Conservation (phyloP, 331 rosid species). For the Malus hybrid region DNA sequence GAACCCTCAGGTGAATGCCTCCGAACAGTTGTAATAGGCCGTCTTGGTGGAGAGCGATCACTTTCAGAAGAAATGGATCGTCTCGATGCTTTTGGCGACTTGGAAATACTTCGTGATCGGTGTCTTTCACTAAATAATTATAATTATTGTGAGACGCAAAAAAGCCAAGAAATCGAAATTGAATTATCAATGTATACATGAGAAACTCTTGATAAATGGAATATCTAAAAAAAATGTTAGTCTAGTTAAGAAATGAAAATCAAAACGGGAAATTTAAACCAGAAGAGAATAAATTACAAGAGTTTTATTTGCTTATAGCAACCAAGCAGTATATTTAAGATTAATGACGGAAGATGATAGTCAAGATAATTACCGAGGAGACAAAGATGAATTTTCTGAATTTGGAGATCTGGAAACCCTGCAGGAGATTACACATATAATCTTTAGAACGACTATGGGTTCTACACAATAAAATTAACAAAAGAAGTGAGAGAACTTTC, state of each 20-base stretch:
- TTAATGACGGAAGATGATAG: not conserved
- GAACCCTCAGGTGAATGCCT: constrained; percentile 53
- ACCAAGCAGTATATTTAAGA: not conserved
- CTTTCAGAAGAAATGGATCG: constrained; percentile 46
- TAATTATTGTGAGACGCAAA: not conserved
- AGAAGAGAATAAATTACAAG: not conserved
- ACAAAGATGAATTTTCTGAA: constrained; percentile 35
- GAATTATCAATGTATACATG: not conserved
- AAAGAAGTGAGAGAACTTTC: not conserved
- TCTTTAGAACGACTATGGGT: not conserved
- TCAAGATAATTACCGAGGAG: constrained; percentile 35
- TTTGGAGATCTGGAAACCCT: constrained; percentile 52
- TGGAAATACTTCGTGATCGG: constrained; percentile 54
- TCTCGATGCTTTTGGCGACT: constrained; percentile 47
- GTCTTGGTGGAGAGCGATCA: constrained; percentile 37
- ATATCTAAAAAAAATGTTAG: not conserved
- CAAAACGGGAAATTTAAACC: not conserved
- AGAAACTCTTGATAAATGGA: not conserved
- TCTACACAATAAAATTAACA: not conserved
- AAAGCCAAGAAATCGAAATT: not conserved
- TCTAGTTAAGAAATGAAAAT: not conserved
- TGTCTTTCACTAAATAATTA: constrained; percentile 29
- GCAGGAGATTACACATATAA: constrained; percentile 5
- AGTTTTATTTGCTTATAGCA: not conserved
- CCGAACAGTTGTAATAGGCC: constrained; percentile 44